Evolutionary conservation across 305 asterid species (phyloP).

Genomic region (Withania somnifera): DNA sequence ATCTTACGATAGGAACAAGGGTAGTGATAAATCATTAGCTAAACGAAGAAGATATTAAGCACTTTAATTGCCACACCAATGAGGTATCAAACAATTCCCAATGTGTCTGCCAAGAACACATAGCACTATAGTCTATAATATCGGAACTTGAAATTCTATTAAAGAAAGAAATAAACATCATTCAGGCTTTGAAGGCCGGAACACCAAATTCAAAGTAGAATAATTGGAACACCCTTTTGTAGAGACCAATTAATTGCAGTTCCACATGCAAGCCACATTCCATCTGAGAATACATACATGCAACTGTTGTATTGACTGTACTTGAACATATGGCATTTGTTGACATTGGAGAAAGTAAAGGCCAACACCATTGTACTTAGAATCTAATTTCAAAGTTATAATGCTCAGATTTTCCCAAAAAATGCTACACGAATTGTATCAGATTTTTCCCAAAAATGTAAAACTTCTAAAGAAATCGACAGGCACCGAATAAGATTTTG

Average conservation of each 20-base stretch:
- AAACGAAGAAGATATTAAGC: conserved; percentile 2
- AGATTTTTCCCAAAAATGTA: no score
- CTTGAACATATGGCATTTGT: neutral
- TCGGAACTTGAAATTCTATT: conserved; percentile 38
- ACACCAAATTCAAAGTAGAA: neutral
- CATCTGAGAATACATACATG: conserved; percentile 1
- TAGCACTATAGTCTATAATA: conserved; percentile 11
- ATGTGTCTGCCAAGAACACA: conserved; percentile 23
- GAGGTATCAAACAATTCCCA: conserved; percentile 29
- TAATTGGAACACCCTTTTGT: neutral
- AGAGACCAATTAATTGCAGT: neutral
- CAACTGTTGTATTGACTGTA: neutral
- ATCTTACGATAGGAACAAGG: conserved; percentile 2
- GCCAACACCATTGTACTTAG: neutral
- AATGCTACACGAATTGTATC: neutral
- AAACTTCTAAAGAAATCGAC: neutral
- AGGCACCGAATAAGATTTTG: neutral
- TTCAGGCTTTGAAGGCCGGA: neutral
- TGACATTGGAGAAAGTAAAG: neutral
- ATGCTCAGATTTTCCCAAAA: neutral
- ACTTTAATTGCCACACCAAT: conserved; percentile 23
- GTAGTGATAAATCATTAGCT: neutral
- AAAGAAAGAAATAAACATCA: conserved; percentile 1
- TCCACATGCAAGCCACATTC: conserved; percentile 9
- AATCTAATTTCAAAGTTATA: neutral